Conservation (phyloP, 2,329 filamentous ascomycete genomes). For the Fusarium tanahbumbuense region DNA sequence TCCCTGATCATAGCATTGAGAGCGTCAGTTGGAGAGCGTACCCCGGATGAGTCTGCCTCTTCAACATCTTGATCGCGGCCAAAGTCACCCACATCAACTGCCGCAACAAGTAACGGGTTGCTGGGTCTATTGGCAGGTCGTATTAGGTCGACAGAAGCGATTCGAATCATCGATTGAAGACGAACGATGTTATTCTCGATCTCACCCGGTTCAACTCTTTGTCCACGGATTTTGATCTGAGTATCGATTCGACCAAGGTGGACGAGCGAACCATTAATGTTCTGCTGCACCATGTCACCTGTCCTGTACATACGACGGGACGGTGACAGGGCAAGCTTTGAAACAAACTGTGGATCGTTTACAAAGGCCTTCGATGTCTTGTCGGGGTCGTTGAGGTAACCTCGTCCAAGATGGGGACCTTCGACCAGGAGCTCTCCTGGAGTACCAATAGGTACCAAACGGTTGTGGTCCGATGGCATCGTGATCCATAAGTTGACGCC, state of each 20-base stretch:
- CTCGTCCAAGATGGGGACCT: not conserved
- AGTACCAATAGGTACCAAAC: not conserved
- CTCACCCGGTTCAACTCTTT: not conserved
- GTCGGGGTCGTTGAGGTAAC: not conserved
- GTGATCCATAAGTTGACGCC: not conserved
- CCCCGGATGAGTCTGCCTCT: not conserved
- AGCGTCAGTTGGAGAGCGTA: not conserved
- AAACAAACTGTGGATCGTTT: not conserved
- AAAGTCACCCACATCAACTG: not conserved
- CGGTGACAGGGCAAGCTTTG: not conserved
- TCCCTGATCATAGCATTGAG: not conserved
- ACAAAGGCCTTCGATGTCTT: not conserved
- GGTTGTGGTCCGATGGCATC: not conserved
- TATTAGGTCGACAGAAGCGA: not conserved
- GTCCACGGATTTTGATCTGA: slow-evolving; percentile 4
- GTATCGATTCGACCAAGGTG: not conserved
- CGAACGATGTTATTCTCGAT: not conserved
- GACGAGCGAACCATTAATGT: not conserved
- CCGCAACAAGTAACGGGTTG: not conserved
- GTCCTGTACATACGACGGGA: not conserved
- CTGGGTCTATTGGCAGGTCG: not conserved
- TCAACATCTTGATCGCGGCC: not conserved
- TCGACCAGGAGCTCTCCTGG: slow-evolving; percentile 7
- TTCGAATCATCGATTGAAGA: not conserved
- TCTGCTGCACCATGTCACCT: slow-evolving; percentile 1